Evolutionary conservation across 2,329 filamentous ascomycete species (phyloP).

Genomic region (Neonectria hederae): DNA sequence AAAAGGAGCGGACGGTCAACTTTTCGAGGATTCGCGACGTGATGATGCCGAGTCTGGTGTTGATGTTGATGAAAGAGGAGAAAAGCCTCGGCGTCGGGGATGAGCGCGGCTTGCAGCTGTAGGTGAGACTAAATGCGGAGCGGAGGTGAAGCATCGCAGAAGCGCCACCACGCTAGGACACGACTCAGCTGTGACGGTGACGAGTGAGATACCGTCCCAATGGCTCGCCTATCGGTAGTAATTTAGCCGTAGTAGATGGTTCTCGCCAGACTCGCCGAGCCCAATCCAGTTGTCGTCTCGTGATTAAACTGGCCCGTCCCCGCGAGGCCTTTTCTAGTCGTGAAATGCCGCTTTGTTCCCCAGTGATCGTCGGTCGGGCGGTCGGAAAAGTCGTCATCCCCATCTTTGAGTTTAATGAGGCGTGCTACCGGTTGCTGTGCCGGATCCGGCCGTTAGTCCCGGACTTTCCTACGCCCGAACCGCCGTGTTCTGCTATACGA

Average conservation of each 20-base stretch:
- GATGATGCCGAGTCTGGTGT: neutral
- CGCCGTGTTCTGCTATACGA: neutral
- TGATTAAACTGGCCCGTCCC: too few species aligned
- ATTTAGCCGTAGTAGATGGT: too few species aligned
- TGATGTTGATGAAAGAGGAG: neutral
- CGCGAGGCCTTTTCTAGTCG: too few species aligned
- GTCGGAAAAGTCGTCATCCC: neutral
- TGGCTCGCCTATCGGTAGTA: too few species aligned
- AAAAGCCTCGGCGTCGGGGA: neutral
- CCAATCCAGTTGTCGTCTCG: too few species aligned
- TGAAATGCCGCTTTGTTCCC: too few species aligned
- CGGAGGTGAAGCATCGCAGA: neutral
- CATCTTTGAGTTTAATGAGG: neutral
- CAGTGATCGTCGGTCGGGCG: neutral
- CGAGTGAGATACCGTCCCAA: too few species aligned
- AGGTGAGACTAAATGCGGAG: neutral
- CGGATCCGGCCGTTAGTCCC: neutral
- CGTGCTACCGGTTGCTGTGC: neutral
- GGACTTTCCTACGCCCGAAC: constrained; percentile 4
- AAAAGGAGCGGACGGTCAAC: neutral
- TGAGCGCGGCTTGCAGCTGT: neutral
- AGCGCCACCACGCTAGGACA: neutral
- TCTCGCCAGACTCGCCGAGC: too few species aligned
- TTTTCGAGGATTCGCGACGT: neutral
- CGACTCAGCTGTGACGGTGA: too few species aligned